Conservation (phyloP, 2,329 filamentous ascomycete species). For the Ophiostoma tasmaniense region DNA sequence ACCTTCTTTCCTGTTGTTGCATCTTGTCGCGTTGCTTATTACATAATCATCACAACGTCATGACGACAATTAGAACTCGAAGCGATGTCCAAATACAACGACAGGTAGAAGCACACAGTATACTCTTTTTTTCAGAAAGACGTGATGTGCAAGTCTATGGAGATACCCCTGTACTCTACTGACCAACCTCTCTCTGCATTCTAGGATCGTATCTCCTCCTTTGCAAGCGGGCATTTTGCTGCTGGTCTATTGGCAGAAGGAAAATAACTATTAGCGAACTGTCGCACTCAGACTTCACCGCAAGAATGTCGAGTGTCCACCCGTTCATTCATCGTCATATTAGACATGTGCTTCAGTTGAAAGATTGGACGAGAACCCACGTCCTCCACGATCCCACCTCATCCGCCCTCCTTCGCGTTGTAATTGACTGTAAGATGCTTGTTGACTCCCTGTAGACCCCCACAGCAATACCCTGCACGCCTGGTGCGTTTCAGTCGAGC, state of each 20-base stretch:
- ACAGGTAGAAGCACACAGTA: too few species aligned
- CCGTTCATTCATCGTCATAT: background rate
- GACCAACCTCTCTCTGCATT: too few species aligned
- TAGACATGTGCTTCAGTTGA: background rate
- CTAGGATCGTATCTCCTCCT: too few species aligned
- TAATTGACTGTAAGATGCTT: background rate
- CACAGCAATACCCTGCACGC: background rate
- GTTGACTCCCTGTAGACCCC: background rate
- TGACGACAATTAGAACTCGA: background rate
- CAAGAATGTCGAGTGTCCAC: background rate
- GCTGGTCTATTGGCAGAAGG: too few species aligned
- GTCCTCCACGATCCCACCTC: background rate
- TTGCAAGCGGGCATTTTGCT: background rate
- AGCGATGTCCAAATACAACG: background rate
- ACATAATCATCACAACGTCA: background rate
- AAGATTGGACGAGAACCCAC: background rate
- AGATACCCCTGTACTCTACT: too few species aligned
- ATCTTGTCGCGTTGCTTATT: background rate
- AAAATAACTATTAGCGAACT: background rate
- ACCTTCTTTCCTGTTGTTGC: background rate
- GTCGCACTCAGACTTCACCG: background rate
- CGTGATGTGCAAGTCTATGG: too few species aligned
- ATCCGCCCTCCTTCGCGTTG: background rate
- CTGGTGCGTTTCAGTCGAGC: constrained; percentile 2
- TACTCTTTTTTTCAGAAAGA: too few species aligned